Evolutionary conservation across 306 rosid species (phyloP).

Genomic region (Vachellia collinsii): DNA sequence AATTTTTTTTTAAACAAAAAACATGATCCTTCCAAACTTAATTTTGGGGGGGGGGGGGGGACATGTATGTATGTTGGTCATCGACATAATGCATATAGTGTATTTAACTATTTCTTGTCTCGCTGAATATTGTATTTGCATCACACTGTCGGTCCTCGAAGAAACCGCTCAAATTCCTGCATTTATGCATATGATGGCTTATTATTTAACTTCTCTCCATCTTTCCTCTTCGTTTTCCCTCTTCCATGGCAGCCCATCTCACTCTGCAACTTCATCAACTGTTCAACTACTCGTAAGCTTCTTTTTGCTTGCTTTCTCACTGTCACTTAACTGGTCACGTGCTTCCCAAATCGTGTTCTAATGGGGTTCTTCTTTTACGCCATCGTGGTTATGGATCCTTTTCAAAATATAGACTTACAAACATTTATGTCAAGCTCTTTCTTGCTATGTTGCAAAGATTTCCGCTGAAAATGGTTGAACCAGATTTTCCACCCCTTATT

Average conservation of each 20-base stretch:
- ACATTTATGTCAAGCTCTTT: neutral
- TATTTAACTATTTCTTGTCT: neutral
- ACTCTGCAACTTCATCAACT: constrained; percentile 48
- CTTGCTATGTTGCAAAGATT: constrained; percentile 10
- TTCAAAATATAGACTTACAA: neutral
- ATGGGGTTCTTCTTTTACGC: neutral
- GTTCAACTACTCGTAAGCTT: constrained; percentile 51
- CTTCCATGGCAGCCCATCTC: constrained; percentile 57
- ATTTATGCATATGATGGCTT: constrained; percentile 26
- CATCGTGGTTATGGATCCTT: neutral
- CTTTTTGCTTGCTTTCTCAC: constrained; percentile 34
- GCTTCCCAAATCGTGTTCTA: neutral
- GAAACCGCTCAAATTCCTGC: constrained; percentile 43
- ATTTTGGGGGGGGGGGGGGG: too few relatives aligned
- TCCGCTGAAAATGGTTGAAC: neutral
- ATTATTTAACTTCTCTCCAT: neutral
- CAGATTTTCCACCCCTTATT: too few relatives aligned
- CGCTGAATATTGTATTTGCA: neutral
- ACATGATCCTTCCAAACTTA: too few relatives aligned
- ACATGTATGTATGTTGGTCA: too few relatives aligned
- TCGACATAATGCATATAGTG: too few relatives aligned
- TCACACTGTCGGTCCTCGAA: constrained; percentile 42
- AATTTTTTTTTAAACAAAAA: too few relatives aligned
- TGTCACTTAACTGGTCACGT: constrained; percentile 1
- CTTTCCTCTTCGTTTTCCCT: constrained; percentile 30